Conservation (phyloP, 495 filamentous ascomycete genomes). For the Penicillium pancosmium region DNA sequence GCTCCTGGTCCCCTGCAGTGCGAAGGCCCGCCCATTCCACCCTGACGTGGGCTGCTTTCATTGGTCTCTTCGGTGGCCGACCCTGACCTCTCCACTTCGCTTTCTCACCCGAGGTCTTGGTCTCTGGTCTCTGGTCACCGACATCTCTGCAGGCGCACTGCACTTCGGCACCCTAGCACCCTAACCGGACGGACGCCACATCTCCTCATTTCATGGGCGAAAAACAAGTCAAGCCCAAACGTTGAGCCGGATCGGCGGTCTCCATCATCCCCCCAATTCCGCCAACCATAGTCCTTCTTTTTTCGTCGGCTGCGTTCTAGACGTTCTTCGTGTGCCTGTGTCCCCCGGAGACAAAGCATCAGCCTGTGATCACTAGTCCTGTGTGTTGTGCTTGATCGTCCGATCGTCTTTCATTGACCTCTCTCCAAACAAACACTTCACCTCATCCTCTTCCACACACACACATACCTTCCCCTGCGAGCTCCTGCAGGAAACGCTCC, state of each 20-base stretch:
- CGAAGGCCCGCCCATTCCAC: constrained; percentile 23
- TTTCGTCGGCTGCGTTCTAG: constrained; percentile 36
- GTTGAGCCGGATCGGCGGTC: constrained; percentile 35
- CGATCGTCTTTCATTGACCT: constrained; percentile 21
- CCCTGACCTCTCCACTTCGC: constrained; percentile 32
- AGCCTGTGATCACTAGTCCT: constrained; percentile 6
- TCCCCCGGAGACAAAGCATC: constrained; percentile 27
- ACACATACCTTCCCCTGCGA: constrained; percentile 15
- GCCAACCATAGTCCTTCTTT: constrained; percentile 27
- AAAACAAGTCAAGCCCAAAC: constrained; percentile 30
- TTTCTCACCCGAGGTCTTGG: constrained; percentile 29
- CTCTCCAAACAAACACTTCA: constrained; percentile 15
- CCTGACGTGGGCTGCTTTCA: constrained; percentile 48
- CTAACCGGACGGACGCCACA: constrained; percentile 22
- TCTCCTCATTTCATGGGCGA: constrained; percentile 15
- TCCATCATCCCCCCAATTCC: constrained; percentile 22
- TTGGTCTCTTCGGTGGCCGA: constrained; percentile 37
- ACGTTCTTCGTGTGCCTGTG: constrained; percentile 31
- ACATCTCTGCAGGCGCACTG: constrained; percentile 27
- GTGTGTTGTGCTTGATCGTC: constrained; percentile 26
- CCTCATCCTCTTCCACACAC: constrained; percentile 9
- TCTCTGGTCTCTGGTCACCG: constrained; percentile 21
- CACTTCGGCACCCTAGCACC: constrained; percentile 12
- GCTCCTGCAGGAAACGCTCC: constrained; percentile 16
- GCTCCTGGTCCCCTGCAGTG: constrained; percentile 28